These are phyloP conservation scores for Oxytropis ochrocephala DNA, from an alignment of 306 rosid genomes.

Conservation along the genomic window DNA sequence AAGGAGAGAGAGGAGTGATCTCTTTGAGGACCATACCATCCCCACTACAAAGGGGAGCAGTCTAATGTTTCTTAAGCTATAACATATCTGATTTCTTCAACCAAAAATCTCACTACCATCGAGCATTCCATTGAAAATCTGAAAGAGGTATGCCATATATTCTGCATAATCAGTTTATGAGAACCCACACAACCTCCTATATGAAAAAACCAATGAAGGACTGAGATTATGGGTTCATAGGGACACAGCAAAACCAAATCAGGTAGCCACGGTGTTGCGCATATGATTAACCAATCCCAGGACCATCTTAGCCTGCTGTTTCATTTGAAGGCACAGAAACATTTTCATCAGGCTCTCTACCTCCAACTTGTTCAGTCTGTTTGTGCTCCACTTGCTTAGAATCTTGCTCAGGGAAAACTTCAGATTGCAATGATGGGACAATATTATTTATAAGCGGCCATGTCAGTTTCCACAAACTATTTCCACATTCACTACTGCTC, in stretches of 20 bases:
- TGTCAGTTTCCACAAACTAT: constrained; percentile 81
- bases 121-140: constrained; percentile 13
- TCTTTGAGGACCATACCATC: constrained; percentile 12
- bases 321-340: constrained; percentile 35
- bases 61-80: constrained; percentile 25
- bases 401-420: constrained; percentile 68
- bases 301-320: constrained; percentile 30
- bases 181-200: constrained; percentile 31
- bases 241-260: constrained; percentile 24
- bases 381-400: constrained; percentile 35
- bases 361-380: constrained; percentile 39
- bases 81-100: constrained; percentile 9
- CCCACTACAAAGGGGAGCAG: constrained; percentile 13
- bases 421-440: constrained; percentile 65
- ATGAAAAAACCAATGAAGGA: constrained; percentile 16
- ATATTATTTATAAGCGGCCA: constrained; percentile 71
- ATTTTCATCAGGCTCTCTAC: constrained; percentile 34
- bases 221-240: constrained; percentile 28
- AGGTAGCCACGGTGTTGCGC: constrained; percentile 16
- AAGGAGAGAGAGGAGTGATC: constrained; percentile 12
- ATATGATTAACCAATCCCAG: constrained; percentile 43
- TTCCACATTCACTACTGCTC: constrained; percentile 52
- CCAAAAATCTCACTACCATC: constrained; percentile 23
- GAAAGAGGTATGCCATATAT: constrained; percentile 16
- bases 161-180: constrained; percentile 26